Conservation (phyloP, 371 early-diverging fungal species). For the Fennellomyces sp. region DNA sequence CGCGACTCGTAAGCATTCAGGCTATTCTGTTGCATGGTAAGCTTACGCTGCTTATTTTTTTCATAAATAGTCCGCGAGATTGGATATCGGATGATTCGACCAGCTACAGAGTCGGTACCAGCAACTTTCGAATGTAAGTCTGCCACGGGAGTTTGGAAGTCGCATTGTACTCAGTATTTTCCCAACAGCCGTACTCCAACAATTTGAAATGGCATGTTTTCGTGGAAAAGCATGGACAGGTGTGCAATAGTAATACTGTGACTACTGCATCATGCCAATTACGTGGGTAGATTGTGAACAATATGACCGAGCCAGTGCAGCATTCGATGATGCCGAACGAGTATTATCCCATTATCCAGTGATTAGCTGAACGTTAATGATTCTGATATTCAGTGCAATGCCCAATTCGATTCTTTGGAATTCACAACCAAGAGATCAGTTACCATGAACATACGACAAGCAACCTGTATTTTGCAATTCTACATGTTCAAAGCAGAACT, state of each 20-base stretch:
- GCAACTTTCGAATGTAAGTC: background rate
- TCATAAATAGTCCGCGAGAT: background rate
- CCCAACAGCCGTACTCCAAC: background rate
- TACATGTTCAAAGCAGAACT: background rate
- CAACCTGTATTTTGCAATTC: background rate
- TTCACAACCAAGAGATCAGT: background rate
- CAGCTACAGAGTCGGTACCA: background rate
- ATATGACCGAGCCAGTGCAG: background rate
- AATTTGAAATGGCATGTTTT: background rate
- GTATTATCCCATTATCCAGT: background rate
- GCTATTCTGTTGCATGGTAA: background rate
- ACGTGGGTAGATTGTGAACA: background rate
- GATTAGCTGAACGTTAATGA: background rate
- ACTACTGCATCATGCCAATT: background rate
- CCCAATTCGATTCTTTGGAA: background rate
- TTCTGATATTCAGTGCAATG: background rate
- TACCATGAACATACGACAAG: background rate
- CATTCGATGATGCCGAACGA: background rate
- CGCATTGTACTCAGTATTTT: background rate
- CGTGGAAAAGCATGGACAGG: conserved; percentile 10
- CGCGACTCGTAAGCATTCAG: background rate
- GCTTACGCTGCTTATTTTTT: background rate
- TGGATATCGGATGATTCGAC: background rate
- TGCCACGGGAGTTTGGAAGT: background rate
- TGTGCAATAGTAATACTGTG: background rate